Evolutionary conservation across 805 yeast species (phyloP).

Genomic region (Metschnikowia lunata): DNA sequence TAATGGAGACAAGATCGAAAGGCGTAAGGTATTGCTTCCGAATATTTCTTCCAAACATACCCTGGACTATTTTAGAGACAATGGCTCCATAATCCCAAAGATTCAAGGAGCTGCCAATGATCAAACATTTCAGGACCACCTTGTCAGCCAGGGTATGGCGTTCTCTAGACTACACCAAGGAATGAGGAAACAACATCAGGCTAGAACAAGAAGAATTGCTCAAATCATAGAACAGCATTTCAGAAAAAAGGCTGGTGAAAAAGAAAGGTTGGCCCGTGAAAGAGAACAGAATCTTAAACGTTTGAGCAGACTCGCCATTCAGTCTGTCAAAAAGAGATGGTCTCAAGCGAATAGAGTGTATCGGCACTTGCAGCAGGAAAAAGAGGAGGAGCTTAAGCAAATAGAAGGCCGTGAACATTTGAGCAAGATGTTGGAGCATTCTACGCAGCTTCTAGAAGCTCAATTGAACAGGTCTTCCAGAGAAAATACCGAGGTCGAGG

Average conservation of each 20-base stretch:
- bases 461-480: conserved; percentile 48
- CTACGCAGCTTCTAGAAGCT: conserved; percentile 85
- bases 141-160: conserved; percentile 69
- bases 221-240: conserved; percentile 83
- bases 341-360: conserved; percentile 78
- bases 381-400: conserved; percentile 73
- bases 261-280: conserved; percentile 73
- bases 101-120: conserved; percentile 39
- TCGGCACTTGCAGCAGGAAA: conserved; percentile 66
- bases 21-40: conserved; percentile 43
- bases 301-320: conserved; percentile 76
- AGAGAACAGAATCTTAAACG: conserved; percentile 64
- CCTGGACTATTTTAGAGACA: conserved; percentile 44
- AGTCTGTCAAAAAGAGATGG: conserved; percentile 90
- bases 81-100: conserved; percentile 38
- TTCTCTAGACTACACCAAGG: conserved; percentile 69
- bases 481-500: conserved; percentile 26
- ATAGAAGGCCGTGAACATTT: conserved; percentile 82
- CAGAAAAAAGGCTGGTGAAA: conserved; percentile 81
- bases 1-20: conserved; percentile 47
- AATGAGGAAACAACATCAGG: conserved; percentile 56
- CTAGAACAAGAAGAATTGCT: conserved; percentile 50
- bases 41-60: conserved; percentile 38
- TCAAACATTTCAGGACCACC: conserved; percentile 64
- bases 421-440: conserved; percentile 82